Base-by-base conservation (phyloP, 164 flowering plant genomes). In the Tinospora cordifolia region DNA sequence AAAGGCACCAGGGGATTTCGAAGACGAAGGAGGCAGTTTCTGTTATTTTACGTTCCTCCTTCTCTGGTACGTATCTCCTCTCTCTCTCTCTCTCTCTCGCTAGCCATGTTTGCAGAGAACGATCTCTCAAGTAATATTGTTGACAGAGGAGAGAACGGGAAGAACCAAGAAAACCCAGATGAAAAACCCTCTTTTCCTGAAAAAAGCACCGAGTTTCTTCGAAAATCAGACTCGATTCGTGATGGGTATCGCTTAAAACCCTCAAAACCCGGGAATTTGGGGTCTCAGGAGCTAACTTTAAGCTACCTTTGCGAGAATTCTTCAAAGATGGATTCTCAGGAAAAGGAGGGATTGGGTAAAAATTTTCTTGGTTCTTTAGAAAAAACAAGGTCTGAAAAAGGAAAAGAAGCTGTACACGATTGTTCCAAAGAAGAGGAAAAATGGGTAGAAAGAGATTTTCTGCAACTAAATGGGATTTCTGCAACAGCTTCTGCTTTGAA, bases 371-470 rank as follows among this genome's bases (percentile, higher is more conserved):
- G 71, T 78, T 77, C 86, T 13, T 68, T 79, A 26, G 87, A 82
- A 58, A 82, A 79, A 24, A 70, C 34, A 25, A 71, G 76, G 38
- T 69, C 46, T 64, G 72, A 69, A 54, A 91, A 91, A 70, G 92
- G 97, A 3, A 92, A 92, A 74, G 95, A 88, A 63, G 81, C 90
- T 34, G 74, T 80, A 66, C 71, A 73, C 2, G 97, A 82, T 72
- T 74, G 73, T 72, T 51, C 72, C 0, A 77, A 71, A 57, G 79
- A 78, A 21, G 86, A 82, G 36, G 80, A 82, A 27, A 78, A 82
- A 71, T 87, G 88, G 86, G 87, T 92, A 0, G 99, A 88, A 81
- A 88, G 99, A 58, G 99, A 94, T 87, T 94, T 94, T 77, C 75
- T 94, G 79, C 86, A 80, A 63, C 70, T 94, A 78, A 84, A 74